A percentile compares a stretch with the other conserved stretches of the same genome.
Conservation (phyloP, 176 grass and related monocot species). For the Triticum aestivum region IWGSC_CS_RefSeq_v2.1 NC_057812.1:35502442-35502941, state of each 20-base stretch:
- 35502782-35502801: not conserved
- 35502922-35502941: not conserved
- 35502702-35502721: not conserved
- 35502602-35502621: constrained; percentile 74
- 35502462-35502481: constrained; percentile 58
- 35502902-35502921: not conserved
- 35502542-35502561: not conserved
- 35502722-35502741: not conserved
- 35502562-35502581: no score
- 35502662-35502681: constrained; percentile 29
- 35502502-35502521: constrained; percentile 82
- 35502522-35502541: no score
- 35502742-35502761: not conserved
- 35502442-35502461: constrained; percentile 82
- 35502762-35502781: not conserved
- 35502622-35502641: constrained; percentile 43
- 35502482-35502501: constrained; percentile 55
- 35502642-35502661: constrained; percentile 41
- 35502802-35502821: not conserved
- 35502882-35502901: not conserved
- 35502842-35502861: constrained; percentile 27
- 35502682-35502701: not conserved
- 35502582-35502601: no score
- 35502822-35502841: constrained; percentile 6
- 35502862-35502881: not conserved